A percentile compares a stretch with the other conserved stretches of the same genome.
These are phyloP conservation scores for Saturnispora saitoi DNA, from an alignment of 805 yeast genomes.

Conservation along the genomic window DNA sequence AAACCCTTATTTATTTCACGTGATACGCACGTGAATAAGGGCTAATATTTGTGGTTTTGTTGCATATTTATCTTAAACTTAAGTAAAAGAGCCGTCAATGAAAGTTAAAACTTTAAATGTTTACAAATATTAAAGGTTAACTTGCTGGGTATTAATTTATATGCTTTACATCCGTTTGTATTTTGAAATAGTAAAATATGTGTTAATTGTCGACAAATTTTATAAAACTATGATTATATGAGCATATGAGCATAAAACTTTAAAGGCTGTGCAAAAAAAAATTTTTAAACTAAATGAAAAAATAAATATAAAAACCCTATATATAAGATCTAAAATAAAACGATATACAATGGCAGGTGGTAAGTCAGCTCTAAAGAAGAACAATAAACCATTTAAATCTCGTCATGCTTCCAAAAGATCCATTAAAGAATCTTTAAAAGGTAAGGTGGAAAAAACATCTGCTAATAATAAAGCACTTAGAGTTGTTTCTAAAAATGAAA, in stretches of 20 bases:
- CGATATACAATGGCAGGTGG: slow-evolving; percentile 57
- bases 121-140: too few relatives aligned
- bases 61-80: too few relatives aligned
- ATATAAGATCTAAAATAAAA: neutral
- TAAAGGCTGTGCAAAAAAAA: neutral
- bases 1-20: neutral
- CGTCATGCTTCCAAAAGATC: slow-evolving; percentile 87
- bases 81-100: too few relatives aligned
- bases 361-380: slow-evolving; percentile 72
- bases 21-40: slow-evolving; percentile 7
- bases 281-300: neutral
- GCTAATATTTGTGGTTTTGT: neutral
- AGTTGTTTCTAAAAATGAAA: slow-evolving; percentile 42
- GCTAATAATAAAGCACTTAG: slow-evolving; percentile 31
- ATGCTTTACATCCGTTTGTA: too few relatives aligned
- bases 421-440: slow-evolving; percentile 70
- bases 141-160: too few relatives aligned
- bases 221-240: too few relatives aligned
- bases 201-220: too few relatives aligned
- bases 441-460: slow-evolving; percentile 69
- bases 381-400: slow-evolving; percentile 85
- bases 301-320: neutral
- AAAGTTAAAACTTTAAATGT: neutral
- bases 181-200: too few relatives aligned
- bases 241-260: neutral